phyloP scores from a whole-genome alignment of 2,329 filamentous ascomycete genomes.

The Exophiala bonariae region DNA sequence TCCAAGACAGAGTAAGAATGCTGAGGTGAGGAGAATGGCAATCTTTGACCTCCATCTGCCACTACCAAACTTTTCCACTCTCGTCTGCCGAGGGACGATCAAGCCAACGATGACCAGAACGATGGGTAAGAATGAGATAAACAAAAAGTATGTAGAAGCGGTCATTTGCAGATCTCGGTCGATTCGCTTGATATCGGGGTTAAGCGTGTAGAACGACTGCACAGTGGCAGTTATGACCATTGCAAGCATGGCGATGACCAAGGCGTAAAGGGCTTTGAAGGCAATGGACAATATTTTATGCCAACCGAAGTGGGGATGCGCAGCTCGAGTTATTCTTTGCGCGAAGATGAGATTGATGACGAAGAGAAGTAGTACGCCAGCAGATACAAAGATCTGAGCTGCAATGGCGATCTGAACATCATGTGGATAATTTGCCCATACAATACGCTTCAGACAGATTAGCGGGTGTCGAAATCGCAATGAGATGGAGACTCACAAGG shows the following conservation, averaged over 20 bases:
- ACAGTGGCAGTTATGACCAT: conserved; percentile 67
- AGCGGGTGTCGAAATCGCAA: neutral
- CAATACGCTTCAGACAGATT: conserved; percentile 42
- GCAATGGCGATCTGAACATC: conserved; percentile 55
- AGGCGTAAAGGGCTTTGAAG: conserved; percentile 60
- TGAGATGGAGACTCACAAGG: conserved; percentile 29
- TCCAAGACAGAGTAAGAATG: conserved; percentile 64
- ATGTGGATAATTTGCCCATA: conserved; percentile 50
- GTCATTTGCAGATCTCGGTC: conserved; percentile 67
- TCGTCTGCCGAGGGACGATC: conserved; percentile 45
- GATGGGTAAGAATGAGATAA: conserved; percentile 67
- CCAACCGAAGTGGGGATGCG: conserved; percentile 73
- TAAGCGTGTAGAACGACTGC: conserved; percentile 67
- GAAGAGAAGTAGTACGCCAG: conserved; percentile 74
- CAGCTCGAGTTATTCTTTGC: conserved; percentile 72
- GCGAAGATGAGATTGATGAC: conserved; percentile 76
- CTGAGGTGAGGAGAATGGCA: conserved; percentile 60
- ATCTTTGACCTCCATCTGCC: conserved; percentile 69
- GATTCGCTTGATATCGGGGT: conserved; percentile 47
- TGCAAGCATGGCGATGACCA: conserved; percentile 60
- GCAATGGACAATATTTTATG: conserved; percentile 49
- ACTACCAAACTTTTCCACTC: conserved; percentile 62
- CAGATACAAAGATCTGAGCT: conserved; percentile 68
- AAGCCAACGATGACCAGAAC: conserved; percentile 53
- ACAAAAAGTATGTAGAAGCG: conserved; percentile 60